These are phyloP conservation scores for Cladosporium sp. DNA, from an alignment of 2,329 filamentous ascomycete genomes.

Conservation along the genomic window DNA sequence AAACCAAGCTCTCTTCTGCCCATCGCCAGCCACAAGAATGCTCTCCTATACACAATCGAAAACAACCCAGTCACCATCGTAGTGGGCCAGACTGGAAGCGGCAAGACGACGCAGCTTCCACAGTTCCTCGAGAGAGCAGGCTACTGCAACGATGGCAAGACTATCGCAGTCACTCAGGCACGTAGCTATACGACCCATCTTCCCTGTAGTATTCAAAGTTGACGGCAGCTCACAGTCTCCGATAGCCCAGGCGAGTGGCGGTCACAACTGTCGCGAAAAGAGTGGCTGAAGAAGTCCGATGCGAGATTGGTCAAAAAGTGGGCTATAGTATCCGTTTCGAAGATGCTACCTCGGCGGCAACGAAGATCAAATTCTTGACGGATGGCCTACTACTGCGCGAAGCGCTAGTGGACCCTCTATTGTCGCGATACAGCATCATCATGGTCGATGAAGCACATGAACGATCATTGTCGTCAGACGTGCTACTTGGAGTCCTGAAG, in stretches of 20 bases:
- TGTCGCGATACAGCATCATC: slow-evolving; percentile 89
- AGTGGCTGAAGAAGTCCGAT: slow-evolving; percentile 85
- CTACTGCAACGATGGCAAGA: slow-evolving; percentile 80
- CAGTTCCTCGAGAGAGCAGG: slow-evolving; percentile 85
- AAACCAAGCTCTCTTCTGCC: slow-evolving; percentile 81
- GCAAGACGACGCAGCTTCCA: slow-evolving; percentile 93
- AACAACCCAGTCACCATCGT: slow-evolving; percentile 80
- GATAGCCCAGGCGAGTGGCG: slow-evolving; percentile 79
- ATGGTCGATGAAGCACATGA: slow-evolving; percentile 99
- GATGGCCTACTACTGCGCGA: slow-evolving; percentile 89
- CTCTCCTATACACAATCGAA: slow-evolving; percentile 81
- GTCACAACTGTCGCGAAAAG: slow-evolving; percentile 84
- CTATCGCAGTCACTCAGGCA: slow-evolving; percentile 88
- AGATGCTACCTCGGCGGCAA: slow-evolving; percentile 80
- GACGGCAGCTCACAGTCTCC: slow-evolving; percentile 31
- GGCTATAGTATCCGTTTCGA: slow-evolving; percentile 93
- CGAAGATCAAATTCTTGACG: slow-evolving; percentile 90
- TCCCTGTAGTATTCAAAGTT: slow-evolving; percentile 15
- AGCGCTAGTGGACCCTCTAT: slow-evolving; percentile 83
- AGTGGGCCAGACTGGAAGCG: slow-evolving; percentile 89
- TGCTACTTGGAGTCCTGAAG: slow-evolving; percentile 83
- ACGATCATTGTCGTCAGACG: slow-evolving; percentile 85
- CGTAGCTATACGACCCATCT: slow-evolving; percentile 31
- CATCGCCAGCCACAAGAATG: slow-evolving; percentile 77
- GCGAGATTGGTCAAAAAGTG: slow-evolving; percentile 76